Percentiles rank a stretch among this genome's conserved stretches.
Conservation (phyloP, 2,329 filamentous ascomycete genomes). For the Scedosporium aurantiacum region DNA sequence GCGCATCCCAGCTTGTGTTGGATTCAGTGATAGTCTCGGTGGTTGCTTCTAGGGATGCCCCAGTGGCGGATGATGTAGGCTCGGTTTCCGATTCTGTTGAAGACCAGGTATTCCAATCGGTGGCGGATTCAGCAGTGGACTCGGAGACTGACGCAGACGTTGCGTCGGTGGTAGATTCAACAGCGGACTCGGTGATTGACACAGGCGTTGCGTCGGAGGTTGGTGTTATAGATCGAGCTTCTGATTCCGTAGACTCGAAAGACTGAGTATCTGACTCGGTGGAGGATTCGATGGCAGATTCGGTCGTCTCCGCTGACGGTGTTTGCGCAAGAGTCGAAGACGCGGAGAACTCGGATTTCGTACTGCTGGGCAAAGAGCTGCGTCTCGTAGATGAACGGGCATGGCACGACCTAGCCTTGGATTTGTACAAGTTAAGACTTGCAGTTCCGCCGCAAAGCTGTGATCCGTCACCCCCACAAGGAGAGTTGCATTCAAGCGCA, state of each 20-base stretch:
- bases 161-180: background rate
- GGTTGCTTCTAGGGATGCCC: background rate
- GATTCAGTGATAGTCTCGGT: background rate
- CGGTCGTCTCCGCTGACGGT: background rate
- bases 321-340: background rate
- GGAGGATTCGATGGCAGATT: background rate
- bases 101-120: background rate
- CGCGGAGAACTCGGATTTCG: background rate
- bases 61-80: background rate
- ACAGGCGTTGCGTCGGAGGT: background rate
- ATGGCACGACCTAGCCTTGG: background rate
- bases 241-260: background rate
- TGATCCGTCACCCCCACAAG: background rate
- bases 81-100: background rate
- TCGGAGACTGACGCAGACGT: background rate
- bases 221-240: background rate
- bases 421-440: background rate
- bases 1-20: background rate
- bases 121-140: background rate
- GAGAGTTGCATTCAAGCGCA: background rate
- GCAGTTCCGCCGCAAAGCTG: background rate
- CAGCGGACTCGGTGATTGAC: background rate
- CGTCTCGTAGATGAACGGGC: background rate
- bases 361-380: background rate
- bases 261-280: background rate